Evolutionary conservation across 352 stramenopile genomes (phyloP), one percentile per base, ranked within the genome.

Genomic region (Phytopythium helicoides): DNA sequence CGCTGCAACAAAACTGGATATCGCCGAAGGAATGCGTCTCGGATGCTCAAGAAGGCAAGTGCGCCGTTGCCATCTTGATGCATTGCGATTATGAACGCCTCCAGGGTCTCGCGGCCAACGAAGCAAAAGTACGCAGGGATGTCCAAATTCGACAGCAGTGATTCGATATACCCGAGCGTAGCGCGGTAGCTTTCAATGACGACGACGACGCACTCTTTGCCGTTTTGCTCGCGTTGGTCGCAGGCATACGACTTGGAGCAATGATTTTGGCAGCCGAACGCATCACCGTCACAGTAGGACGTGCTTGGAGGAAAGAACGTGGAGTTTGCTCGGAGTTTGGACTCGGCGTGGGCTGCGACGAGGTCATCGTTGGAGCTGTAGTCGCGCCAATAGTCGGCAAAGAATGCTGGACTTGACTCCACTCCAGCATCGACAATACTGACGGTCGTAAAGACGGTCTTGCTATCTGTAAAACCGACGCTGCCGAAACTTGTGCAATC

Each of bases 81-180:
- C 39, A 55, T 60, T 1, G 71, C 58, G 10, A 71, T 22, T 7
- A 62, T 68, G 40, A 72, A 83, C 8, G 62, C 28, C n/a, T 73
- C 54, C 10, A 81, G 47, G 15, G 49, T 61, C 5, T 49, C 57
- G 41, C 78, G 76, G 1, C 72, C 72, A 23, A 82, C 23, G 34
- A 83, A 87, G 58, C 74, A 87, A 44, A 87, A 84, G 64, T 87
- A 87, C 0, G 76, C 68, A 3, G 73, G 76, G 15, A 86, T 67
- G 10, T 54, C 54, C 8, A 75, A 34, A 58, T 86, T 87, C 16
- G 58, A 46, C 10, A 86, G 25, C 12, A 76, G 47, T 0, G 74
- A 58, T 40, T 76, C 67, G 21, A 81, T 54, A 26, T 72, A 87
- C 0, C 64, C 73, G 4, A 53, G 51, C n/a, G 83, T 73, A 18